Conservation (phyloP, 169 alveolate species). For the Sarcocystis neurona region DNA sequence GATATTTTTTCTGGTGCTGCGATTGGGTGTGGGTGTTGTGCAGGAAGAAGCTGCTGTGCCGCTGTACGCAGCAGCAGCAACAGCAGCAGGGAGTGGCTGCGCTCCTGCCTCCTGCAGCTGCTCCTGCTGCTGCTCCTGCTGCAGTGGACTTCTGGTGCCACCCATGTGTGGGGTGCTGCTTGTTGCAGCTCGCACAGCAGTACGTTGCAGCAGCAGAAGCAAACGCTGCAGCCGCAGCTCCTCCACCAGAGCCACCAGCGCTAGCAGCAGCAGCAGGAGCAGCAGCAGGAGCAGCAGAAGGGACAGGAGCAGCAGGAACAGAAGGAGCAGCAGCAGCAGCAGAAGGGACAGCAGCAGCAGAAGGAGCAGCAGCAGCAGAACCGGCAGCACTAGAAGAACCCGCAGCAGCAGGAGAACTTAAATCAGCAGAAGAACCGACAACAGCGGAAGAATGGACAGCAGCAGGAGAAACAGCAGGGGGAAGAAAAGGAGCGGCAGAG, state of each 20-base stretch:
- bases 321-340: not conserved
- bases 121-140: not conserved
- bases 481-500: not conserved
- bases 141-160: not conserved
- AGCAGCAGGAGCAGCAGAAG: not conserved
- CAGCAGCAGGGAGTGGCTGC: not conserved
- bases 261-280: not conserved
- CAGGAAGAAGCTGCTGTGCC: slow-evolving; percentile 50
- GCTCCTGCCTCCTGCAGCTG: not conserved
- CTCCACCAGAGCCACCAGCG: not conserved
- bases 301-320: not conserved
- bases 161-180: slow-evolving; percentile 48
- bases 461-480: not conserved
- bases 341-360: not conserved
- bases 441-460: not conserved
- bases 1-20: not conserved
- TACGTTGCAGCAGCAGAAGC: not conserved
- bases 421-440: not conserved
- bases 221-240: not conserved
- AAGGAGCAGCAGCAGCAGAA: not conserved
- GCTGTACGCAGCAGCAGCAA: not conserved
- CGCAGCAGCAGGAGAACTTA: not conserved
- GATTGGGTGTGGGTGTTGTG: not conserved
- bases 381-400: not conserved
- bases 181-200: slow-evolving; percentile 30